Evolutionary conservation across 208 protist species (phyloP).

Genomic region (Porcisia hertigi): DNA sequence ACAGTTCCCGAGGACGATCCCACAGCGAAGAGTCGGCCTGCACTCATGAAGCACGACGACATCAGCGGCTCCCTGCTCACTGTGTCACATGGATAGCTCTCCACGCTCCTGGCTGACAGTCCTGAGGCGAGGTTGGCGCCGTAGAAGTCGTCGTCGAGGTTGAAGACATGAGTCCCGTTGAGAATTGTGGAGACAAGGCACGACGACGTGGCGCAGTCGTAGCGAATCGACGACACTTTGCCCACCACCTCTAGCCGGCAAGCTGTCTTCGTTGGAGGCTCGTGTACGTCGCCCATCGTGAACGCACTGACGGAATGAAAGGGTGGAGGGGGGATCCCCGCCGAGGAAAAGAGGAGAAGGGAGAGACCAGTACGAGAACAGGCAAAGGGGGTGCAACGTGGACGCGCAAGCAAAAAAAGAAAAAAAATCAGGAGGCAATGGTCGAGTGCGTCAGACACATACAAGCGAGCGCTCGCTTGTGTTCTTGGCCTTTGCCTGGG

Average conservation of each 20-base stretch:
- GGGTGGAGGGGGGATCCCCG: not conserved
- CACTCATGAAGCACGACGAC: slow-evolving; percentile 44
- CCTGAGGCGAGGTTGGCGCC: slow-evolving; percentile 31
- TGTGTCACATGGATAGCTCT: slow-evolving; percentile 45
- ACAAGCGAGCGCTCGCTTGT: not conserved
- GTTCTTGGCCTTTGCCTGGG: not conserved
- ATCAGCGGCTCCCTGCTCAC: slow-evolving; percentile 45
- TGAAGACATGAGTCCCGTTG: slow-evolving; percentile 55
- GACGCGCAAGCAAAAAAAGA: not conserved
- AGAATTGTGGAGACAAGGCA: slow-evolving; percentile 51
- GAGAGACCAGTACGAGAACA: not conserved
- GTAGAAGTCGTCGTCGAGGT: slow-evolving; percentile 42
- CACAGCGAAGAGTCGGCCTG: slow-evolving; percentile 39
- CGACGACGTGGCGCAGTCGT: slow-evolving; percentile 33
- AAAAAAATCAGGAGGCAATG: not conserved
- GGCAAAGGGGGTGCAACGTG: too few relatives aligned
- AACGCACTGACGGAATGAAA: not conserved
- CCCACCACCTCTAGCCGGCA: slow-evolving; percentile 49
- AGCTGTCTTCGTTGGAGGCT: slow-evolving; percentile 32
- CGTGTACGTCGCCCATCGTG: slow-evolving; percentile 14
- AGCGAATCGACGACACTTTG: slow-evolving; percentile 36
- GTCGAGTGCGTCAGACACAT: not conserved
- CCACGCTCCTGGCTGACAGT: slow-evolving; percentile 39
- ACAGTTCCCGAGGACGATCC: slow-evolving; percentile 43
- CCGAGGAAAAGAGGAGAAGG: not conserved